A percentile compares a stretch with the other conserved stretches of the same genome.
phyloP scores from a whole-genome alignment of 1,284 basidiomycete genomes.

The Coniophora puteana region DNA sequence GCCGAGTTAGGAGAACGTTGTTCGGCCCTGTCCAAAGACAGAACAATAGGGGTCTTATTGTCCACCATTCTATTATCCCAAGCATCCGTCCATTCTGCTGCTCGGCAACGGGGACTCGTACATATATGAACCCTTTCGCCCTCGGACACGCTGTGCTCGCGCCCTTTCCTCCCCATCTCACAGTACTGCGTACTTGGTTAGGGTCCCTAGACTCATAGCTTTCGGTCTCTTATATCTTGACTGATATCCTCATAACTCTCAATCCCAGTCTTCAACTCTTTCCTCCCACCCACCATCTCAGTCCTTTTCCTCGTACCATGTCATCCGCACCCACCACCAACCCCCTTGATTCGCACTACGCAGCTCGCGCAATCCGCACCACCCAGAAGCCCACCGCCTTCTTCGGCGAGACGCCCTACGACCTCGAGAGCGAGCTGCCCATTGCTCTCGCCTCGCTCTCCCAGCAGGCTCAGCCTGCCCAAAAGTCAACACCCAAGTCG shows the following conservation, averaged over 20 bases:
- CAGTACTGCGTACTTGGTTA: no score
- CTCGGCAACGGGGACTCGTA: no score
- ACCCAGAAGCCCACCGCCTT: conserved; percentile 56
- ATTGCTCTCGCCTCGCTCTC: conserved; percentile 22
- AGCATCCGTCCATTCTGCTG: no score
- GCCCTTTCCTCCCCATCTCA: no score
- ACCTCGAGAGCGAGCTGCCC: conserved; percentile 36
- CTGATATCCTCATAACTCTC: conserved; percentile 6
- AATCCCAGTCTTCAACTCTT: conserved; percentile 23
- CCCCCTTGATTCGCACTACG: conserved; percentile 43
- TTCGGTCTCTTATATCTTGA: not conserved
- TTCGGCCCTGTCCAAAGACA: no score
- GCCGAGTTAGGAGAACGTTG: no score
- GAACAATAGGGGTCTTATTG: no score
- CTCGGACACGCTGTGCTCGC: no score
- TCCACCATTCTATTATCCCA: no score
- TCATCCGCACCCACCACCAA: conserved; percentile 46
- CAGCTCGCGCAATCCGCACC: conserved; percentile 52
- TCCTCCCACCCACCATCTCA: conserved; percentile 9
- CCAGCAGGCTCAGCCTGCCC: conserved; percentile 7
- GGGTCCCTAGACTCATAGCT: no score
- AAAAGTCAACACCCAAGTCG: conserved; percentile 13
- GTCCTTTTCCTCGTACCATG: conserved; percentile 15
- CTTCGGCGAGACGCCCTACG: conserved; percentile 51
- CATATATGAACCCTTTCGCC: no score